phyloP scores from a whole-genome alignment of 345 rosid genomes.

The Boechera divaricarpa region DNA sequence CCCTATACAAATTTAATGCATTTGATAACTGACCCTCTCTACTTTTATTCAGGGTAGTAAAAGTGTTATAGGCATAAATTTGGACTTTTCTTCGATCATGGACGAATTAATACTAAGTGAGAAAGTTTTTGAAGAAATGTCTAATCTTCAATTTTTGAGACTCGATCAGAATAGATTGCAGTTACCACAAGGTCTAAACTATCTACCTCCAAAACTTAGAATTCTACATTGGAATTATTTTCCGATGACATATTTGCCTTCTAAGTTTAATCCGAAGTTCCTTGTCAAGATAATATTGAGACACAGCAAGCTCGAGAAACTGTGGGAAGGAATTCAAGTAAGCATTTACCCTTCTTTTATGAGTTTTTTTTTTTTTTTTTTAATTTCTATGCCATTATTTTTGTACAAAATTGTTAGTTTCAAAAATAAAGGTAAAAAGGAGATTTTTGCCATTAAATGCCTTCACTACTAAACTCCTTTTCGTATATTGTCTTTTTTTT shows the following conservation, averaged over 20 bases:
- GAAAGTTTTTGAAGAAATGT: background rate
- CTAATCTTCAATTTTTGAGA: background rate
- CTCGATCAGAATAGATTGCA: background rate
- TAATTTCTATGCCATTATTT: background rate
- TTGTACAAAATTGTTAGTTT: too few species aligned
- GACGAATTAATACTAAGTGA: background rate
- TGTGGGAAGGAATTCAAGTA: background rate
- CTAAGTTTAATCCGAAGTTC: background rate
- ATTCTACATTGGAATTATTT: background rate
- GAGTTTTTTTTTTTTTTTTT: background rate
- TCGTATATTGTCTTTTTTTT: too few species aligned
- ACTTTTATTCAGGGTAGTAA: background rate
- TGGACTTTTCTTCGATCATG: background rate
- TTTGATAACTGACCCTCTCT: background rate
- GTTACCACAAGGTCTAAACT: background rate
- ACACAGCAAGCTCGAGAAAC: background rate
- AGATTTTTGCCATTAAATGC: background rate
- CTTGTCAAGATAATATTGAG: background rate
- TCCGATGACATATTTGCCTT: background rate
- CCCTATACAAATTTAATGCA: too few species aligned
- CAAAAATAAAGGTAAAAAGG: background rate
- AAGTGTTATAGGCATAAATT: background rate
- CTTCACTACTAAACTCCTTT: background rate
- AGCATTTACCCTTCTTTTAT: background rate
- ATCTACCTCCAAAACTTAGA: background rate